phyloP scores from a whole-genome alignment of 75 land plant genomes.

The Sequoiadendron giganteum region DNA sequence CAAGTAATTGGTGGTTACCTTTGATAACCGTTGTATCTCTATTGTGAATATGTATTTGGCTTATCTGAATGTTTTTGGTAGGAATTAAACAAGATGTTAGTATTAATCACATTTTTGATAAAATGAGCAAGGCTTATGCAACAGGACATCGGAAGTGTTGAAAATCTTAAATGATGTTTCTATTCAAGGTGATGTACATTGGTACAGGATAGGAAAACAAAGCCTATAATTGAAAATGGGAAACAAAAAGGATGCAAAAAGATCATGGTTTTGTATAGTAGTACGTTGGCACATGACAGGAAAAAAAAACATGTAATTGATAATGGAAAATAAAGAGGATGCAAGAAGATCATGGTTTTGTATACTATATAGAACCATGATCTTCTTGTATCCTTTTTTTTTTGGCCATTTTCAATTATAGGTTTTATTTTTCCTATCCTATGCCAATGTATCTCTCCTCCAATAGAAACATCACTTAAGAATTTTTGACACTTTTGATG shows the following conservation, averaged over 20 bases:
- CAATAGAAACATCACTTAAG: constrained; percentile 6
- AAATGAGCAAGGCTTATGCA: constrained; percentile 69
- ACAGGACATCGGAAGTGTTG: constrained; percentile 87
- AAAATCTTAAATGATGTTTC: constrained; percentile 37
- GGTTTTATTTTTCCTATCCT: constrained; percentile 89
- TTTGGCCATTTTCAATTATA: constrained; percentile 66
- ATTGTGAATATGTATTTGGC: neutral
- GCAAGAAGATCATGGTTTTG: constrained; percentile 94
- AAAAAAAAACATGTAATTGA: no score
- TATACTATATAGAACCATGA: constrained; percentile 70
- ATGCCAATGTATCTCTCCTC: constrained; percentile 80
- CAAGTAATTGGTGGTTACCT: constrained; percentile 45
- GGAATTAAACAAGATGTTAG: constrained; percentile 83
- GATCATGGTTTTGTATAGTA: no score
- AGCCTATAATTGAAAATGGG: constrained; percentile 38
- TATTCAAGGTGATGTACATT: constrained; percentile 49
- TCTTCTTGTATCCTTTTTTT: constrained; percentile 82
- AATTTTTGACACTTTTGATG: no score
- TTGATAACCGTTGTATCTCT: neutral
- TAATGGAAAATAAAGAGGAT: constrained; percentile 76
- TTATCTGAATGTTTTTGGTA: constrained; percentile 9
- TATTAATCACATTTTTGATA: constrained; percentile 74
- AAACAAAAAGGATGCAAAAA: no score
- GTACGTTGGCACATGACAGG: no score
- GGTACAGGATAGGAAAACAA: constrained; percentile 99